A percentile compares a stretch with the other conserved stretches of the same genome.
These are phyloP conservation scores for Cicer yamashitae DNA, from an alignment of 306 rosid species.

Conservation along the genomic window DNA sequence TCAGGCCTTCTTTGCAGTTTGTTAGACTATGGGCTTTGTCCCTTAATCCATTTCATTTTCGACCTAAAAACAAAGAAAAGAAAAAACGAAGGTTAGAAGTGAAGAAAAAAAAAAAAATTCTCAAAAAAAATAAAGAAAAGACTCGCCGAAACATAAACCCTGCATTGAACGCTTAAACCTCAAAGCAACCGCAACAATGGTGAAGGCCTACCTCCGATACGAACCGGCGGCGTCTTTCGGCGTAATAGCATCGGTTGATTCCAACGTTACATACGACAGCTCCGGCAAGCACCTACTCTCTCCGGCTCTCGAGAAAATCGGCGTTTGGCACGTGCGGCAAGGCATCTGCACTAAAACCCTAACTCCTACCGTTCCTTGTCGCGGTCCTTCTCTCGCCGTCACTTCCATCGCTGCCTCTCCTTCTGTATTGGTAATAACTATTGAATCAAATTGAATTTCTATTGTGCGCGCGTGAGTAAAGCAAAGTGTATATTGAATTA, in stretches of 20 bases:
- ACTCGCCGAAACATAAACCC: slow-evolving; percentile 41
- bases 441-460: background rate
- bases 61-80: too few species aligned
- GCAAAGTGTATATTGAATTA: too few species aligned
- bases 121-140: background rate
- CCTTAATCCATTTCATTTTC: too few species aligned
- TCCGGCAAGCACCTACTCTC: slow-evolving; percentile 88
- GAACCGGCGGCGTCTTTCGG: slow-evolving; percentile 85
- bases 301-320: slow-evolving; percentile 85
- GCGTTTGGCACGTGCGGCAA: slow-evolving; percentile 89
- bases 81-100: background rate
- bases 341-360: slow-evolving; percentile 82
- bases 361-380: slow-evolving; percentile 56
- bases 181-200: slow-evolving; percentile 59
- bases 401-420: slow-evolving; percentile 71
- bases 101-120: background rate
- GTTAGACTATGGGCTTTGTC: too few species aligned
- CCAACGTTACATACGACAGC: slow-evolving; percentile 71
- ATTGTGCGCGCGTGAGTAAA: background rate
- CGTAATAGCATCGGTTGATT: slow-evolving; percentile 78
- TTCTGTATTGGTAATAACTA: slow-evolving; percentile 55
- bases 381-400: slow-evolving; percentile 70
- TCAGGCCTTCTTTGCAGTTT: too few species aligned
- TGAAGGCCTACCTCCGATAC: slow-evolving; percentile 86
- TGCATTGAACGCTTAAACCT: slow-evolving; percentile 42